Evolutionary conservation across 2,329 filamentous ascomycete species (phyloP).

Genomic region (Fusarium vanettenii): DNA sequence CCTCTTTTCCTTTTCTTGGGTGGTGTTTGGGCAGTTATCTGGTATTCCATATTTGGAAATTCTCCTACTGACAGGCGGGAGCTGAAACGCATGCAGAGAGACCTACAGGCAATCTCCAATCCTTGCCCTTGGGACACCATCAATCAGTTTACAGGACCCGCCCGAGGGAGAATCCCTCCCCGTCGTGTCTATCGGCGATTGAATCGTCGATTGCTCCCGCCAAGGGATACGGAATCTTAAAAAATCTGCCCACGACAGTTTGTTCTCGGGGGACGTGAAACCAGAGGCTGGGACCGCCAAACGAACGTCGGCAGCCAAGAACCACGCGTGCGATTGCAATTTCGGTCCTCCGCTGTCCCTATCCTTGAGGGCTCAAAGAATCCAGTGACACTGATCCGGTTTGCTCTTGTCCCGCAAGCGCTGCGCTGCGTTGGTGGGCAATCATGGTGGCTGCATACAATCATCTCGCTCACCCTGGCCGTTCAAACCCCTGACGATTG

Average conservation of each 20-base stretch:
- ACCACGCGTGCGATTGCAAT: constrained; percentile 9
- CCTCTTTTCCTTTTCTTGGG: background rate
- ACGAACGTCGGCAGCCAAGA: constrained; percentile 1
- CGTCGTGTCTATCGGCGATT: constrained; percentile 27
- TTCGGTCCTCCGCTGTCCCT: constrained; percentile 16
- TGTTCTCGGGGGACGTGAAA: constrained; percentile 23
- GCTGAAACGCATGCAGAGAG: constrained; percentile 34
- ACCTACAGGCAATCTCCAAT: constrained; percentile 15
- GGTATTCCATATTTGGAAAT: constrained; percentile 19
- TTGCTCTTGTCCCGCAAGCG: background rate
- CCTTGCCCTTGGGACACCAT: constrained; percentile 17
- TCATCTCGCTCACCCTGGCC: constrained; percentile 42
- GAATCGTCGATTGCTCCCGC: constrained; percentile 20
- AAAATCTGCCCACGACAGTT: constrained; percentile 22
- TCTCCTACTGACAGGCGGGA: constrained; percentile 1
- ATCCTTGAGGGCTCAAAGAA: constrained; percentile 11
- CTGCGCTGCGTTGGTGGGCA: constrained; percentile 9
- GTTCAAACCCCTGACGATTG: constrained; percentile 12
- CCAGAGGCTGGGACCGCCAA: background rate
- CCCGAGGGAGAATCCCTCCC: constrained; percentile 14
- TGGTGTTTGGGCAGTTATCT: background rate
- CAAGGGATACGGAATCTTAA: constrained; percentile 27
- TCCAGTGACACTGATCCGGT: constrained; percentile 14
- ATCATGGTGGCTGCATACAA: constrained; percentile 17
- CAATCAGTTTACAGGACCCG: constrained; percentile 6